Conservation (phyloP, 331 rosid genomes). For the Malus hybrid region DNA sequence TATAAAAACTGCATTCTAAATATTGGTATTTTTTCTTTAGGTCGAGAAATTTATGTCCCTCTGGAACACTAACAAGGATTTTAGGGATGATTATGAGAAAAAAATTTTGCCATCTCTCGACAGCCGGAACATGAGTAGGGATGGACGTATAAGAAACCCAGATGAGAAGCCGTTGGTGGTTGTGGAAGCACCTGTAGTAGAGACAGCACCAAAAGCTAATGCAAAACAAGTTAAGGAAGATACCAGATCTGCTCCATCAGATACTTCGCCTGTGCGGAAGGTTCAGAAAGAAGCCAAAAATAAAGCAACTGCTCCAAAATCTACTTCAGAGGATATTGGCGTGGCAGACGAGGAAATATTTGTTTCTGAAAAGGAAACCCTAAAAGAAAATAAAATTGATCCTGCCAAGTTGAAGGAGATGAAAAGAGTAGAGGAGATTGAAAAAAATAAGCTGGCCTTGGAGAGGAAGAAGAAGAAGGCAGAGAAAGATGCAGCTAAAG, state of each 20-base stretch:
- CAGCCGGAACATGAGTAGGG: slow-evolving; percentile 71
- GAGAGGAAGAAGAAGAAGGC: slow-evolving; percentile 83
- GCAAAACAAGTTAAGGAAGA: slow-evolving; percentile 70
- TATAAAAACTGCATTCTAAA: neutral
- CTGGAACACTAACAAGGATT: slow-evolving; percentile 68
- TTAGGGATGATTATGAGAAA: slow-evolving; percentile 78
- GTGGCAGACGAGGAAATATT: slow-evolving; percentile 38
- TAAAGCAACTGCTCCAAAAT: slow-evolving; percentile 35
- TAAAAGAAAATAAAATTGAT: slow-evolving; percentile 49
- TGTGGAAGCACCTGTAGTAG: slow-evolving; percentile 37
- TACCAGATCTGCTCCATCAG: slow-evolving; percentile 44
- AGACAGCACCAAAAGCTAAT: slow-evolving; percentile 30
- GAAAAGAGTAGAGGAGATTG: slow-evolving; percentile 82
- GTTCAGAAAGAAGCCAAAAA: slow-evolving; percentile 54
- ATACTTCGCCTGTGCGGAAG: slow-evolving; percentile 36
- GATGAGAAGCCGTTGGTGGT: slow-evolving; percentile 66
- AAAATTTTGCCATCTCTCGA: slow-evolving; percentile 76
- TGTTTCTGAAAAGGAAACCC: slow-evolving; percentile 43
- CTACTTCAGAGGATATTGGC: slow-evolving; percentile 26
- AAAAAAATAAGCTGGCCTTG: slow-evolving; percentile 71
- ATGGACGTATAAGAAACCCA: slow-evolving; percentile 88
- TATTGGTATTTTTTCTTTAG: slow-evolving; percentile 15
- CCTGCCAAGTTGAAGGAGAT: slow-evolving; percentile 60
- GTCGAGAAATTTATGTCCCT: slow-evolving; percentile 66
- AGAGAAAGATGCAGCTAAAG: slow-evolving; percentile 77